These are phyloP conservation scores for Paramecium pentaurelia DNA, from an alignment of 73 alveolate species.

Conservation along the genomic window DNA sequence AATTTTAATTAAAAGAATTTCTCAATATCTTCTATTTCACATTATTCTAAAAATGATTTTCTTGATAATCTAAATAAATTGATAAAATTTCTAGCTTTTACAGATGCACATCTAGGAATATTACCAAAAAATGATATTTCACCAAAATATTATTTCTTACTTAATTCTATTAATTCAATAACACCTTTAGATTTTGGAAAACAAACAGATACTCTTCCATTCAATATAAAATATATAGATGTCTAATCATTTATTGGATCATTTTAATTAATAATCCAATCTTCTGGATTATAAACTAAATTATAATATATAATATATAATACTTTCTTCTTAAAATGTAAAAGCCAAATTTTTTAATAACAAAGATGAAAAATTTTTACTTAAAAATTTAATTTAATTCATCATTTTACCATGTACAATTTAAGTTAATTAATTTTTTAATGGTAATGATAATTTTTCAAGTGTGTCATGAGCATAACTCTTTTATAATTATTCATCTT, in stretches of 20 bases:
- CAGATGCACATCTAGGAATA: conserved; percentile 63
- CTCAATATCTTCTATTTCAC: background rate
- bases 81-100: conserved; percentile 54
- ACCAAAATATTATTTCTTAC: conserved; percentile 64
- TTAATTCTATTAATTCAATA: background rate
- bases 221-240: background rate
- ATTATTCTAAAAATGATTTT: background rate
- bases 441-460: background rate
- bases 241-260: background rate
- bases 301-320: background rate
- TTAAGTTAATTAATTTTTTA: background rate
- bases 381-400: background rate
- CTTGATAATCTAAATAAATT: background rate
- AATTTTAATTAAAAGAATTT: background rate
- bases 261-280: background rate
- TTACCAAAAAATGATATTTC: conserved; percentile 68
- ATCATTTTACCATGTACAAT: background rate
- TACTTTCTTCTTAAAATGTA: background rate
- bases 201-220: background rate
- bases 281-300: conserved; percentile 27
- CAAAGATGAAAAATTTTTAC: background rate
- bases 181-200: background rate
- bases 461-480: background rate
- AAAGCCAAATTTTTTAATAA: background rate
- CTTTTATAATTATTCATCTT: background rate